Evolutionary conservation across 2,329 filamentous ascomycete genomes (phyloP).

Genomic region (Gnomoniopsis smithogilvyi): DNA sequence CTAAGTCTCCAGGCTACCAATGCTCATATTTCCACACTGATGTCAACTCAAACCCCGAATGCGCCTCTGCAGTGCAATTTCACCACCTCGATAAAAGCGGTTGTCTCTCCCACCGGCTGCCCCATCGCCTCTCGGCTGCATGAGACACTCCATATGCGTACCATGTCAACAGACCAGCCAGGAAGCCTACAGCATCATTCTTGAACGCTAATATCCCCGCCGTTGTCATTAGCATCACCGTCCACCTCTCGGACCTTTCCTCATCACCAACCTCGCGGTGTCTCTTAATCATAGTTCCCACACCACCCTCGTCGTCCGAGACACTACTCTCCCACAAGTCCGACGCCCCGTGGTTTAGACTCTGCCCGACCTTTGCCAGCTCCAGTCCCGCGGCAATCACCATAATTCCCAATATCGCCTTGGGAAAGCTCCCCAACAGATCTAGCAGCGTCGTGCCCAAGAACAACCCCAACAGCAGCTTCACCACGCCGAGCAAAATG

Average conservation of each 20-base stretch:
- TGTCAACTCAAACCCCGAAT: not conserved
- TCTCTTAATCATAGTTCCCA: constrained; percentile 33
- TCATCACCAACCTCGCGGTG: constrained; percentile 58
- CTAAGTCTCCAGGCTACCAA: no score
- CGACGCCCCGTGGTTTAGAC: constrained; percentile 68
- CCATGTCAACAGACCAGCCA: constrained; percentile 78
- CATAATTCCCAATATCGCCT: constrained; percentile 77
- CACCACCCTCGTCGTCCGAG: constrained; percentile 29
- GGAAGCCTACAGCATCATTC: constrained; percentile 86
- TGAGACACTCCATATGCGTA: constrained; percentile 56
- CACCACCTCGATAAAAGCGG: constrained; percentile 23
- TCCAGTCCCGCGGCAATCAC: constrained; percentile 88
- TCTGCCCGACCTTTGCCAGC: constrained; percentile 79
- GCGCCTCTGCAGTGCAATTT: not conserved
- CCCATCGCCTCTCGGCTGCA: constrained; percentile 30
- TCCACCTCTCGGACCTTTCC: constrained; percentile 75
- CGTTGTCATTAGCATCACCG: constrained; percentile 85
- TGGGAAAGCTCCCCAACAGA: constrained; percentile 71
- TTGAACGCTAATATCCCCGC: constrained; percentile 79
- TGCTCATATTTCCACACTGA: no score
- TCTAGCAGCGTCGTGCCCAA: constrained; percentile 72
- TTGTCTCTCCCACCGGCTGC: constrained; percentile 26
- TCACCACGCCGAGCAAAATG: constrained; percentile 72
- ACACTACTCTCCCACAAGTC: constrained; percentile 51
- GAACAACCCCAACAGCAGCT: constrained; percentile 71